Conservation (phyloP, 2,329 filamentous ascomycete genomes). For the Fusarium tupiense region DNA sequence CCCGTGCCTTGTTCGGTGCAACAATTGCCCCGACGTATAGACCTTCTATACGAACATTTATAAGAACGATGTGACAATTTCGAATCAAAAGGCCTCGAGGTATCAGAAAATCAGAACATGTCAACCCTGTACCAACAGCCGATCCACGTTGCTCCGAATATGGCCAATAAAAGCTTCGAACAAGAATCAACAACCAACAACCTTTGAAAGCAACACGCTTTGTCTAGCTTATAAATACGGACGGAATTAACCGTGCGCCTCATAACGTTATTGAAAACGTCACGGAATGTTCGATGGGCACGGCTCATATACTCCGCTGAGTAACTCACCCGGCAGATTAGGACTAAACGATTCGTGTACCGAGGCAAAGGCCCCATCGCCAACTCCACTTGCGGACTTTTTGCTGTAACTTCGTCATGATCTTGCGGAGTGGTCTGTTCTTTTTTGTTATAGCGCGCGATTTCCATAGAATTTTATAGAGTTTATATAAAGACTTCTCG, state of each 20-base stretch:
- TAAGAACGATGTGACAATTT: background rate
- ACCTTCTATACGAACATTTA: background rate
- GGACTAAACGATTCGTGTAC: conserved; percentile 5
- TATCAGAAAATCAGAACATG: background rate
- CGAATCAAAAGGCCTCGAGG: background rate
- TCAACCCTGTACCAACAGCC: background rate
- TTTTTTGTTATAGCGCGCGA: background rate
- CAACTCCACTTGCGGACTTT: background rate
- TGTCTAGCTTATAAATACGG: conserved; percentile 10
- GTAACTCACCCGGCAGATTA: background rate
- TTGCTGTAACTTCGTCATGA: background rate
- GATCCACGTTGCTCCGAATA: background rate
- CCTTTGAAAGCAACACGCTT: background rate
- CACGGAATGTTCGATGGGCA: background rate
- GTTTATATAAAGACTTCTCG: background rate
- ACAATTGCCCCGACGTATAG: background rate
- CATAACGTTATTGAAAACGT: background rate
- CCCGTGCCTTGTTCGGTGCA: background rate
- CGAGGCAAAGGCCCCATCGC: conserved; percentile 5
- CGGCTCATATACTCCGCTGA: background rate
- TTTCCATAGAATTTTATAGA: background rate
- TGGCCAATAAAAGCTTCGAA: background rate
- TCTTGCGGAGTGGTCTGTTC: background rate
- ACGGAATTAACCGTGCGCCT: background rate
- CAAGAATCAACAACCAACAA: background rate